Conservation (phyloP, 495 filamentous ascomycete genomes). For the Podospora appendiculata region DNA sequence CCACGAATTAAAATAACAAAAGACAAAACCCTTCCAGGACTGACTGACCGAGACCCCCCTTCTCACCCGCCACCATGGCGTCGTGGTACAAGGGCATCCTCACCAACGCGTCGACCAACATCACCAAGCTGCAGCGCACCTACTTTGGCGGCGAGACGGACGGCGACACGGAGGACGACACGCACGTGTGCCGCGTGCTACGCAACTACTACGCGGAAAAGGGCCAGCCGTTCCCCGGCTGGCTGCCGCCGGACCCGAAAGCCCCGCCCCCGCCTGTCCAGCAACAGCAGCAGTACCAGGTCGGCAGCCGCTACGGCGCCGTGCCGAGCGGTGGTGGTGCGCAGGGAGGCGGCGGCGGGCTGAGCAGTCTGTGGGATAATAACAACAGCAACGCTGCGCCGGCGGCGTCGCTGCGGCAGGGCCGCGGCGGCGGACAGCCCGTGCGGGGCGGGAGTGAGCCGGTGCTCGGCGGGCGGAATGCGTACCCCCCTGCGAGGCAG, state of each 20-base stretch:
- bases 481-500: too few species aligned
- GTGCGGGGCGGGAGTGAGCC: neutral
- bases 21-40: too few species aligned
- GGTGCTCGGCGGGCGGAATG: too few species aligned
- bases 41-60: too few species aligned
- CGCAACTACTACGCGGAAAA: slow-evolving; percentile 92
- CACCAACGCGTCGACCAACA: slow-evolving; percentile 69
- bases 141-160: slow-evolving; percentile 74
- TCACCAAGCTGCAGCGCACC: slow-evolving; percentile 70
- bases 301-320: slow-evolving; percentile 43
- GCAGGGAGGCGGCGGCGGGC: slow-evolving; percentile 15
- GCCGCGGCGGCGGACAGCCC: slow-evolving; percentile 25
- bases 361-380: slow-evolving; percentile 84
- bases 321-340: slow-evolving; percentile 27
- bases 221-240: slow-evolving; percentile 69
- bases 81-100: slow-evolving; percentile 76
- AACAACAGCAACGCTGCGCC: slow-evolving; percentile 19
- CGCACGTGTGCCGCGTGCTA: slow-evolving; percentile 90
- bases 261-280: slow-evolving; percentile 44
- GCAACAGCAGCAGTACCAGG: slow-evolving; percentile 41
- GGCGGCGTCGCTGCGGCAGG: slow-evolving; percentile 26
- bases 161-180: slow-evolving; percentile 90
- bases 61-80: slow-evolving; percentile 41
- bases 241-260: slow-evolving; percentile 85
- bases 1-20: too few species aligned